Conservation (phyloP, 208 protist genomes). For the Lotmaria passim region DNA sequence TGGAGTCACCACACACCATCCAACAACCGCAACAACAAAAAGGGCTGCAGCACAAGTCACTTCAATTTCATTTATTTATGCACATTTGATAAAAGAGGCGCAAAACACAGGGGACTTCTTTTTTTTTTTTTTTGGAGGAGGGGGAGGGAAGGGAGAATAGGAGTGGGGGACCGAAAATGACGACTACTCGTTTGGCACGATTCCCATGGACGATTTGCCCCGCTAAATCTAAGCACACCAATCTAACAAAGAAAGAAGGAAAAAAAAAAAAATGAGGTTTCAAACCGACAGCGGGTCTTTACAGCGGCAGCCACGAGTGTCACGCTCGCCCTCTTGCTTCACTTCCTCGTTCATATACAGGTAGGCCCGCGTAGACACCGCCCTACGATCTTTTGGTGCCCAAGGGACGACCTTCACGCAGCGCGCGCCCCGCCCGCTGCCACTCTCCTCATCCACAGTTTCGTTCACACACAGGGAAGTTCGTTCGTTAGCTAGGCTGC, state of each 20-base stretch:
- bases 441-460: background rate
- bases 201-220: too few relatives aligned
- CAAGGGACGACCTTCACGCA: background rate
- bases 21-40: too few relatives aligned
- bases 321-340: background rate
- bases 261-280: constrained; percentile 2
- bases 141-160: too few relatives aligned
- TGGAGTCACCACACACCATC: too few relatives aligned
- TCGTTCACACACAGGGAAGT: background rate
- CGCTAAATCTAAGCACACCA: too few relatives aligned
- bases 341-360: background rate
- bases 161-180: too few relatives aligned
- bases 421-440: background rate
- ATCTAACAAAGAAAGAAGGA: background rate
- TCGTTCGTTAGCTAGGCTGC: background rate
- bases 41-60: too few relatives aligned
- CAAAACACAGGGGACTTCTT: too few relatives aligned
- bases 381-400: background rate
- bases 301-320: background rate
- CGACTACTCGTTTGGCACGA: too few relatives aligned
- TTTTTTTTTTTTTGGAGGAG: too few relatives aligned
- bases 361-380: background rate
- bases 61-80: too few relatives aligned
- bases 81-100: too few relatives aligned
- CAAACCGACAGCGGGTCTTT: background rate